phyloP scores from a whole-genome alignment of 441 rosid species.

The Gossypium trilobum region DNA sequence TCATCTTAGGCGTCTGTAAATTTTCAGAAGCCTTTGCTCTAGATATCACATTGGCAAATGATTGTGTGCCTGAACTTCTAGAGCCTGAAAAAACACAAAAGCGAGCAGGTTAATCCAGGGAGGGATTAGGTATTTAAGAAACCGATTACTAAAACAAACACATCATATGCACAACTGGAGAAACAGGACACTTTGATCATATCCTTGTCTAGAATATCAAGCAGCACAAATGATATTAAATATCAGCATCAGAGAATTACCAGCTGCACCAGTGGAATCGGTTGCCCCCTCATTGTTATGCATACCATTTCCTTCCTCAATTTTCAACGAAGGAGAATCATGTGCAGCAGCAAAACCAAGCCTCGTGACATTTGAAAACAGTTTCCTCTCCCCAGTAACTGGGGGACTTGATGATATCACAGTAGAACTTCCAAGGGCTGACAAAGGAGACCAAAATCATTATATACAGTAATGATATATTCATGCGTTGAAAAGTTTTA shows the following conservation, averaged over 20 bases:
- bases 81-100: conserved; percentile 31
- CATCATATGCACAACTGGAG: not conserved
- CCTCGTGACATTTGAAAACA: conserved; percentile 76
- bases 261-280: conserved; percentile 30
- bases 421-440: conserved; percentile 62
- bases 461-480: not conserved
- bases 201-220: not conserved
- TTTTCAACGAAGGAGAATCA: conserved; percentile 69
- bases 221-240: not conserved
- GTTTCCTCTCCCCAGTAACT: conserved; percentile 47
- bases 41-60: conserved; percentile 69
- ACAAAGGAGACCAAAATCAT: not conserved
- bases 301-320: conserved; percentile 33
- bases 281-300: conserved; percentile 27
- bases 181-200: not conserved
- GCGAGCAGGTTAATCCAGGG: not conserved
- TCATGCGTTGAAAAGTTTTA: not conserved
- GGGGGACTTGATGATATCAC: conserved; percentile 63
- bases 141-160: not conserved
- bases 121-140: not conserved
- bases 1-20: conserved; percentile 29
- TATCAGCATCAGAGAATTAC: conserved; percentile 11
- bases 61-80: conserved; percentile 36
- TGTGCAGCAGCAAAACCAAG: conserved; percentile 88
- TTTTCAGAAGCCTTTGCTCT: conserved; percentile 40